phyloP scores from a whole-genome alignment of 805 yeast species.

The Candida boidinii region DNA sequence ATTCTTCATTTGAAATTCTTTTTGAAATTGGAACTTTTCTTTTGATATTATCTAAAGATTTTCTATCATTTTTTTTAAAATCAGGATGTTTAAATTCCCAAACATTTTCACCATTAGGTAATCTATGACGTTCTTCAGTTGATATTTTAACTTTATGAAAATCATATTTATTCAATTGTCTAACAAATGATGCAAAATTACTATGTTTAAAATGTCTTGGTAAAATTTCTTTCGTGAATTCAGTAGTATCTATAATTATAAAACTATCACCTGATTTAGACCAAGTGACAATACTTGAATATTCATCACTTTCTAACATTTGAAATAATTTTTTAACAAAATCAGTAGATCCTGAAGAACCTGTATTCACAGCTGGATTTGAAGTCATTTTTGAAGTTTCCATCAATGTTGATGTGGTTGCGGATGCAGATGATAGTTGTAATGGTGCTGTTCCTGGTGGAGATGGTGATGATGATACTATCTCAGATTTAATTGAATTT shows the following conservation, averaged over 20 bases:
- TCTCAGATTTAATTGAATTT: too few relatives aligned
- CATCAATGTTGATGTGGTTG: too few relatives aligned
- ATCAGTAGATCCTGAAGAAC: conserved; percentile 51
- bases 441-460: too few relatives aligned
- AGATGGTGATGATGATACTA: too few relatives aligned
- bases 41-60: conserved; percentile 79
- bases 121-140: conserved; percentile 44
- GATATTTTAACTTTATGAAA: conserved; percentile 88
- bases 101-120: conserved; percentile 53
- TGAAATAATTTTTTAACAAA: conserved; percentile 72
- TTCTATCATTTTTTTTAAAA: conserved; percentile 66
- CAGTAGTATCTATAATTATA: conserved; percentile 83
- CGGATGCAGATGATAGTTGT: too few relatives aligned
- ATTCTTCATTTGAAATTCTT: too few relatives aligned
- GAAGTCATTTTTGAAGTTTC: too few relatives aligned
- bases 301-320: conserved; percentile 79
- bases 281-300: conserved; percentile 77
- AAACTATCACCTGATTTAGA: conserved; percentile 78
- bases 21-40: conserved; percentile 63
- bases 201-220: conserved; percentile 93
- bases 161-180: conserved; percentile 94
- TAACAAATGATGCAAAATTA: conserved; percentile 89
- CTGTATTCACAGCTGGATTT: too few relatives aligned
- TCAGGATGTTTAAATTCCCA: conserved; percentile 97
- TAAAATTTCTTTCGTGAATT: conserved; percentile 78